phyloP scores from a whole-genome alignment of 192 early-diverging fungal genomes.

The Fimicolochytrium jonesii region DNA sequence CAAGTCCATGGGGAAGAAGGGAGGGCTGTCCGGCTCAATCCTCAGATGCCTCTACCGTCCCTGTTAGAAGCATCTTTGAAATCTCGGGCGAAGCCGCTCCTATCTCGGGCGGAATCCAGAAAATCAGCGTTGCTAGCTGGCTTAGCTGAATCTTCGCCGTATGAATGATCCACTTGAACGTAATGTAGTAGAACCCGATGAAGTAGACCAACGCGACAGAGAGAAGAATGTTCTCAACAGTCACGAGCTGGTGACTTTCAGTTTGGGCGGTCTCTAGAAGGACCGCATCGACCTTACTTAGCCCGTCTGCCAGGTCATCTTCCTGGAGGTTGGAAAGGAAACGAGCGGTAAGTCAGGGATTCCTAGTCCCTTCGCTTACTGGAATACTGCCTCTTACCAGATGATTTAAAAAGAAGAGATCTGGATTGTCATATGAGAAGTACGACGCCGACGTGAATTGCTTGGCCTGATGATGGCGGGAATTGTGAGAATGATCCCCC shows the following conservation, averaged over 20 bases:
- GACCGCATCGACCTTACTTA: not conserved
- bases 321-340: slow-evolving; percentile 1
- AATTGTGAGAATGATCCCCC: not conserved
- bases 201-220: slow-evolving; percentile 2
- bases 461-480: not conserved
- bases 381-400: no score
- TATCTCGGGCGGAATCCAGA: slow-evolving; percentile 7
- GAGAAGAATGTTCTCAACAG: not conserved
- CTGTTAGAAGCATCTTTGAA: not conserved
- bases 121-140: not conserved
- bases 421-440: not conserved
- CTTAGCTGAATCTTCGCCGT: not conserved
- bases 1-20: no score
- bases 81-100: not conserved
- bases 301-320: slow-evolving; percentile 6
- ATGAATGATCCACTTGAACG: not conserved
- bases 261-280: not conserved
- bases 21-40: no score
- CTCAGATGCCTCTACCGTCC: not conserved
- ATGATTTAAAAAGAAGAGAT: no score
- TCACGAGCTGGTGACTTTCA: not conserved
- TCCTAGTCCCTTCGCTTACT: no score
- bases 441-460: not conserved
- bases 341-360: no score
- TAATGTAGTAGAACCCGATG: not conserved